A percentile compares a stretch with the other conserved stretches of the same genome.
Evolutionary conservation across 1,139 yeast genomes (phyloP).

Genomic region (Candida sojae): DNA sequence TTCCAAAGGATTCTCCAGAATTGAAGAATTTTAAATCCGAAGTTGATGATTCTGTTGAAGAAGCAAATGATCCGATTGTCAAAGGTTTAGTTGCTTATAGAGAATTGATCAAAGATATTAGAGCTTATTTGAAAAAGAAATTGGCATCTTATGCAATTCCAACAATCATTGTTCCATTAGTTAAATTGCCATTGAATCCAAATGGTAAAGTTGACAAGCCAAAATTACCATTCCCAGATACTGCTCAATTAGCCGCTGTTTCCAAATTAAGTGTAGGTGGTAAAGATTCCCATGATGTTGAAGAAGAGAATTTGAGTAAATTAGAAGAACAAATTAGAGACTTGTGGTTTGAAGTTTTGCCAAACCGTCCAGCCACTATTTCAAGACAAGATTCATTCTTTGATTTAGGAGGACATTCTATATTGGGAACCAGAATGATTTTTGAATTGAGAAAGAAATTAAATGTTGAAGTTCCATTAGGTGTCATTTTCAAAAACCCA

Average conservation of each 20-base stretch:
- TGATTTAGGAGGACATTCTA: slow-evolving; percentile 97
- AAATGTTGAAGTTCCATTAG: slow-evolving; percentile 81
- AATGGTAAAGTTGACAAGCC: slow-evolving; percentile 99
- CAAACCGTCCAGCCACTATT: slow-evolving; percentile 78
- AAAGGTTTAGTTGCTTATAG: slow-evolving; percentile 77
- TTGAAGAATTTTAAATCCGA: slow-evolving; percentile 52
- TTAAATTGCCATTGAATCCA: slow-evolving; percentile 88
- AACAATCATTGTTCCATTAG: slow-evolving; percentile 83
- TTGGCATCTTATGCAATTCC: slow-evolving; percentile 95
- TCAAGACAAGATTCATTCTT: slow-evolving; percentile 87
- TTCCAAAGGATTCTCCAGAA: slow-evolving; percentile 71
- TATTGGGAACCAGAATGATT: slow-evolving; percentile 95
- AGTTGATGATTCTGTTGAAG: slow-evolving; percentile 31
- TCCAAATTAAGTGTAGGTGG: slow-evolving; percentile 44
- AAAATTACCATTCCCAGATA: slow-evolving; percentile 90
- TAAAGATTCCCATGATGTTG: slow-evolving; percentile 24
- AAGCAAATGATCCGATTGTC: slow-evolving; percentile 67
- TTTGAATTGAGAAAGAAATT: slow-evolving; percentile 82
- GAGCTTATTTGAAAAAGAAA: slow-evolving; percentile 79
- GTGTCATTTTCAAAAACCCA: slow-evolving; percentile 86
- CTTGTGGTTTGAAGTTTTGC: slow-evolving; percentile 83
- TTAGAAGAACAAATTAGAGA: slow-evolving; percentile 72
- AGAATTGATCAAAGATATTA: slow-evolving; percentile 76
- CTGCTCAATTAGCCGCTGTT: slow-evolving; percentile 77
- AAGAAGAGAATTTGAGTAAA: slow-evolving; percentile 53